Base-by-base conservation (phyloP, 1,284 basidiomycete genomes). In the Ceratobasidium sp. region DNA sequence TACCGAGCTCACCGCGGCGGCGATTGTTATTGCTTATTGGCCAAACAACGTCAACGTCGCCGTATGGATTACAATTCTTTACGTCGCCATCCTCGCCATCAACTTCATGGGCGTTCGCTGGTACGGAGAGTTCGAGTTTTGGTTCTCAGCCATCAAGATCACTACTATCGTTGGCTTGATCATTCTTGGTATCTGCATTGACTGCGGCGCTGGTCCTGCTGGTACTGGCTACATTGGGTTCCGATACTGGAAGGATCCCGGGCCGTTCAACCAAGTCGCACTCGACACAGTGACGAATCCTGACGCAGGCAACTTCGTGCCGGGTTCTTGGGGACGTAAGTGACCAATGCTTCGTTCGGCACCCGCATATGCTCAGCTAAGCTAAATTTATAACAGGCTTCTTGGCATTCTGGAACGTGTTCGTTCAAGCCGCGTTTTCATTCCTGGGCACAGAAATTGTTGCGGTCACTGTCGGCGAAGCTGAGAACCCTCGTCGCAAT, bases 391-490 rank as follows among this genome's bases (percentile, higher is more conserved):
- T 28, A 79, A 60, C 1, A 92, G 92, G 81, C 87, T 93, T 87
- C 87, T 95, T 33, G 93, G 88, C 20, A 89, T 95, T 82, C 85
- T 94, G 73, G 88, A 86, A 77, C n/a, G 91, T 92, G 33, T 84
- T 95, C 67, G 90, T 94, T 28, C 93, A 94, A 83, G 94, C 95
- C 13, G 93, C 92, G 1, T 97, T 95, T 88, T 94, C 93, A 1
- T 94, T 93, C 88, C 91, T 94, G 83, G 94, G 93, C 46, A 93
- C 95, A 86, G 95, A 97, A 82, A 88, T 96, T 79, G 92, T 96
- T 69, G 93, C 93, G 7, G 90, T 94, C 56, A 85, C 93, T 51
- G 94, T 94, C 1, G 93, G 91, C 0, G 93, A 94, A 83, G 91
- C 91, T 0, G 86, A 92, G 84, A 94, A 90, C 83, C 94, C 95